phyloP scores from a whole-genome alignment of 2,329 filamentous ascomycete species.

The Akanthomyces uredinophilus region DNA sequence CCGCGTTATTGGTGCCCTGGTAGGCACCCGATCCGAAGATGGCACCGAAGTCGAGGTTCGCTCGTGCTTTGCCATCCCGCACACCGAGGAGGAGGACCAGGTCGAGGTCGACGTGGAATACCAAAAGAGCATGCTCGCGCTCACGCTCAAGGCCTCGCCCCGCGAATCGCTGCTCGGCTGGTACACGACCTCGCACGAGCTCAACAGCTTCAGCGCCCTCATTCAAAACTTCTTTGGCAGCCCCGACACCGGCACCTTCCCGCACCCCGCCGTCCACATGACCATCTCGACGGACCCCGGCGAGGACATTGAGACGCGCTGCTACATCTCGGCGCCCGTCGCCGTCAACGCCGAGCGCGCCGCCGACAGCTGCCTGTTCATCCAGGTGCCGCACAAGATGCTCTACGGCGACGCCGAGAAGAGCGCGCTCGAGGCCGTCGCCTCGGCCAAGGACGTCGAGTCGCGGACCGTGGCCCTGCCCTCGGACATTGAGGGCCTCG shows the following conservation, averaged over 20 bases:
- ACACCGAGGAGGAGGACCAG: slow-evolving; percentile 97
- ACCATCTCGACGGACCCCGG: slow-evolving; percentile 89
- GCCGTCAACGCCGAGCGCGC: slow-evolving; percentile 93
- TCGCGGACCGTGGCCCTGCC: slow-evolving; percentile 67
- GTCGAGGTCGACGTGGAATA: slow-evolving; percentile 99
- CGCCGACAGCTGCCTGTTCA: slow-evolving; percentile 93
- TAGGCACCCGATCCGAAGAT: slow-evolving; percentile 91
- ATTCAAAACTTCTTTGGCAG: slow-evolving; percentile 98
- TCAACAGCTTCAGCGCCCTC: slow-evolving; percentile 96
- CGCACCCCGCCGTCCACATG: slow-evolving; percentile 94
- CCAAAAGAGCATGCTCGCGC: slow-evolving; percentile 96
- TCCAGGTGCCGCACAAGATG: slow-evolving; percentile 93
- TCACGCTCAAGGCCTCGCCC: slow-evolving; percentile 90
- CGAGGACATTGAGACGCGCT: slow-evolving; percentile 80
- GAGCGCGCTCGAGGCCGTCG: slow-evolving; percentile 71
- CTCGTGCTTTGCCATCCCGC: slow-evolving; percentile 94
- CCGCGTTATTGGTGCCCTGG: slow-evolving; percentile 91
- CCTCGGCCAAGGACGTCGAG: slow-evolving; percentile 74
- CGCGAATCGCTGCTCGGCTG: slow-evolving; percentile 93
- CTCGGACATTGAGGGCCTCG: slow-evolving; percentile 84
- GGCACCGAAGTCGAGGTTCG: slow-evolving; percentile 94
- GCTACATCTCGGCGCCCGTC: slow-evolving; percentile 93
- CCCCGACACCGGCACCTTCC: slow-evolving; percentile 94
- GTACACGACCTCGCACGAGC: slow-evolving; percentile 95
- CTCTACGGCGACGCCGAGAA: slow-evolving; percentile 72